phyloP scores from a whole-genome alignment of 1,284 basidiomycete species.

The Coniferiporia weirii region DNA sequence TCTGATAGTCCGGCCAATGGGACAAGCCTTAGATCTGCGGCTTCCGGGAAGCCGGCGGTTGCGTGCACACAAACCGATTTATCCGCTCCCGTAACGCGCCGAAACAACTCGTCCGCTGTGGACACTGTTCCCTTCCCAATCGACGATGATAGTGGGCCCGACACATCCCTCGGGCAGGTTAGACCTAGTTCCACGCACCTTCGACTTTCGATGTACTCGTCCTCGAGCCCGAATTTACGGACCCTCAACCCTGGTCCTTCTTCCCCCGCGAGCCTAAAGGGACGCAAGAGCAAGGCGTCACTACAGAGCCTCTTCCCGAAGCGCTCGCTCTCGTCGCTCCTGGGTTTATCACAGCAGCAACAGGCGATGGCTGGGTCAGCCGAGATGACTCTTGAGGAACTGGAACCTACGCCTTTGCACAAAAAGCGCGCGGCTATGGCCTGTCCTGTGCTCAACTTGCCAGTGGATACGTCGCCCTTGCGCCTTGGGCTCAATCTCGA shows the following conservation, averaged over 20 bases:
- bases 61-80: slow-evolving; percentile 11
- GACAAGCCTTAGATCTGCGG: background rate
- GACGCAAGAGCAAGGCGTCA: slow-evolving; percentile 17
- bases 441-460: slow-evolving; percentile 15
- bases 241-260: background rate
- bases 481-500: slow-evolving; percentile 8
- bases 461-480: slow-evolving; percentile 6
- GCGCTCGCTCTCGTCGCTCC: slow-evolving; percentile 16
- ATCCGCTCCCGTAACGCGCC: slow-evolving; percentile 8
- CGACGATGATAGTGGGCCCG: slow-evolving; percentile 6
- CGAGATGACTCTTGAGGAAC: background rate
- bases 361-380: background rate
- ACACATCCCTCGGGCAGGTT: slow-evolving; percentile 9
- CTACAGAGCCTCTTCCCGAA: slow-evolving; percentile 12
- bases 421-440: background rate
- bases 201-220: slow-evolving; percentile 12
- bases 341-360: slow-evolving; percentile 9
- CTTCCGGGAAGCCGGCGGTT: background rate
- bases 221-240: slow-evolving; percentile 13
- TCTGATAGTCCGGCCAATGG: background rate
- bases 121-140: slow-evolving; percentile 13
- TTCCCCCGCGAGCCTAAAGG: background rate
- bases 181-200: background rate
- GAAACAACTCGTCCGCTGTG: slow-evolving; percentile 13
- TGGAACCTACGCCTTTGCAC: background rate